Evolutionary conservation across 2,329 filamentous ascomycete genomes (phyloP).

Genomic region (Xylariales sp.): DNA sequence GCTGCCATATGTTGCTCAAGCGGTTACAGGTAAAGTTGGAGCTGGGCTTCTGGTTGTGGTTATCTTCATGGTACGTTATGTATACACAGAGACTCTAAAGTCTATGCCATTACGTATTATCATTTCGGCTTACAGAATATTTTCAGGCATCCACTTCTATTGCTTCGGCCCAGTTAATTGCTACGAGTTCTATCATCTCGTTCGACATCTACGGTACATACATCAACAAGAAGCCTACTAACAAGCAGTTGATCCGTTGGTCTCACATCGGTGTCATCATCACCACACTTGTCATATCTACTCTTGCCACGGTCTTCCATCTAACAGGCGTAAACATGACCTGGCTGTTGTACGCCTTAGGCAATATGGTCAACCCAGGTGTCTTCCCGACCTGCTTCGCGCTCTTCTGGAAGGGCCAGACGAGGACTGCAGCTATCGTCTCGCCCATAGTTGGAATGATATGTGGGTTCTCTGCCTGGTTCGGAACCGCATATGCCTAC

Average conservation of each 20-base stretch:
- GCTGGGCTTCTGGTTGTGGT: constrained; percentile 40
- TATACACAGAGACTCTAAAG: too few relatives aligned
- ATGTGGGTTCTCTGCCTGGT: constrained; percentile 38
- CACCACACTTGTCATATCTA: constrained; percentile 43
- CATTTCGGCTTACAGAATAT: too few relatives aligned
- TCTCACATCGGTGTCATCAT: constrained; percentile 43
- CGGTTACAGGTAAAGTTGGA: constrained; percentile 36
- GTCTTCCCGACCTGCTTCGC: constrained; percentile 41
- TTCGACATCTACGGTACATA: constrained; percentile 48
- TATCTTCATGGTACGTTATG: too few relatives aligned
- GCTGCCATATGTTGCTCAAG: constrained; percentile 40
- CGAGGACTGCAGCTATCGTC: constrained; percentile 29
- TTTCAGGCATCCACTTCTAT: constrained; percentile 50
- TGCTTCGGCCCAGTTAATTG: constrained; percentile 45
- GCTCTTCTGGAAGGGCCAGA: constrained; percentile 40
- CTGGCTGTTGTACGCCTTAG: constrained; percentile 28
- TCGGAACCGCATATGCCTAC: constrained; percentile 31
- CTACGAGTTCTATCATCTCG: constrained; percentile 44
- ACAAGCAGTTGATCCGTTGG: constrained; percentile 28
- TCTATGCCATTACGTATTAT: too few relatives aligned
- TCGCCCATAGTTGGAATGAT: constrained; percentile 36
- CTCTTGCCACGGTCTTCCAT: constrained; percentile 39
- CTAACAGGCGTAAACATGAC: constrained; percentile 45
- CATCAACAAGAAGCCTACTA: constrained; percentile 37
- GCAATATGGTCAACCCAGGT: constrained; percentile 22